Conservation (phyloP, 179 eudicot species). For the Amaranthus tricolor region DNA sequence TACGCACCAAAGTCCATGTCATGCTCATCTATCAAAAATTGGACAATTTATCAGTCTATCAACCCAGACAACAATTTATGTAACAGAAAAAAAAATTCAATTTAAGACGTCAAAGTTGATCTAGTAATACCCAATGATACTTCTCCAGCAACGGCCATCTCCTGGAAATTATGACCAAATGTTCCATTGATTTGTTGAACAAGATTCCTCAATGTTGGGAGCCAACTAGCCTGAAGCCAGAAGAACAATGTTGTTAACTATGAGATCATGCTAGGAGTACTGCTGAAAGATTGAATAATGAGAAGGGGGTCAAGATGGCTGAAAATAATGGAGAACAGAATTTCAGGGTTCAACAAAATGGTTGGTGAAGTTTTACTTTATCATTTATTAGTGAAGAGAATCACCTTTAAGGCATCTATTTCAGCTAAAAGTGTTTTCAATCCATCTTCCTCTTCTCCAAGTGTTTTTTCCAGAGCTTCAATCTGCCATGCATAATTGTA, state of each 20-base stretch:
- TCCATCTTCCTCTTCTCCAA: constrained; percentile 60
- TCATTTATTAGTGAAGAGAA: constrained; percentile 2
- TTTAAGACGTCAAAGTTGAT: not conserved
- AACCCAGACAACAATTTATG: not conserved
- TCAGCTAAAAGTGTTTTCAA: constrained; percentile 41
- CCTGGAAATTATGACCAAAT: constrained; percentile 82
- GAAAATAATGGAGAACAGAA: not conserved
- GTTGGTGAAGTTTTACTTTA: not conserved
- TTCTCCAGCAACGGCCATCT: constrained; percentile 99
- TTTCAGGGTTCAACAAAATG: not conserved
- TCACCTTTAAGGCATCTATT: constrained; percentile 72
- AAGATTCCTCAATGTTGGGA: constrained; percentile 82
- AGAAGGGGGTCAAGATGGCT: not conserved
- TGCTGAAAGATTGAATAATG: not conserved
- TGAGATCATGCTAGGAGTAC: constrained; percentile 10
- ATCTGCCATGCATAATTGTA: constrained; percentile 45
- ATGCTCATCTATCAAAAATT: constrained; percentile 63
- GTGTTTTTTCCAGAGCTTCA: constrained; percentile 47
- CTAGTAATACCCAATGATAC: constrained; percentile 64
- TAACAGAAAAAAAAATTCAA: not conserved
- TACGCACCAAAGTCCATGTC: constrained; percentile 83
- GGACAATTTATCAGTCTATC: constrained; percentile 19
- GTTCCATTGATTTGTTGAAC: constrained; percentile 79
- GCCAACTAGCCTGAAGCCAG: constrained; percentile 78
- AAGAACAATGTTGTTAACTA: constrained; percentile 15